These are phyloP conservation scores for Suillus cothurnatus DNA, from an alignment of 768 basidiomycete genomes.

Conservation along the genomic window DNA sequence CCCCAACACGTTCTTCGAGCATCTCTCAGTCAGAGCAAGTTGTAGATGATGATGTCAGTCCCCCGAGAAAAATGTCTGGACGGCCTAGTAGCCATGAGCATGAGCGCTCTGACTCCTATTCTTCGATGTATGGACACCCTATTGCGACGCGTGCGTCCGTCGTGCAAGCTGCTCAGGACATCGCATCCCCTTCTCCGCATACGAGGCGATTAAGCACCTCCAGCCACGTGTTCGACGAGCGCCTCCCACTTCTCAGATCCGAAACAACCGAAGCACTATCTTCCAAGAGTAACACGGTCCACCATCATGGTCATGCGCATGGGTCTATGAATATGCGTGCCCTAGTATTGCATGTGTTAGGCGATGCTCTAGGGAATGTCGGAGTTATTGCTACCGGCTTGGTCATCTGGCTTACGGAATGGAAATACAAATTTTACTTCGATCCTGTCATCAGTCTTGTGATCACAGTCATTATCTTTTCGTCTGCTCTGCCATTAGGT, in stretches of 20 bases:
- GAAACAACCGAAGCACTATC: constrained; percentile 14
- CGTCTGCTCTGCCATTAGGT: constrained; percentile 91
- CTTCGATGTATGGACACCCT: constrained; percentile 74
- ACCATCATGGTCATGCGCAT: constrained; percentile 45
- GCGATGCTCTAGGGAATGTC: constrained; percentile 97
- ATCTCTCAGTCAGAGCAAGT: constrained; percentile 22
- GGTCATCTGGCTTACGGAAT: constrained; percentile 88
- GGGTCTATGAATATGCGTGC: constrained; percentile 98
- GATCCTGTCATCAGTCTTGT: constrained; percentile 93
- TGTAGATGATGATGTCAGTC: constrained; percentile 27
- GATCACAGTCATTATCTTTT: constrained; percentile 96
- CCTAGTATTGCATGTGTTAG: constrained; percentile 89
- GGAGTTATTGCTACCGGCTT: constrained; percentile 96
- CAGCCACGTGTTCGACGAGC: constrained; percentile 34
- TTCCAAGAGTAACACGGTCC: constrained; percentile 19
- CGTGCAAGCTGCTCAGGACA: constrained; percentile 83
- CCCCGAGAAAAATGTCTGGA: constrained; percentile 31
- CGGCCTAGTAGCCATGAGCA: constrained; percentile 27
- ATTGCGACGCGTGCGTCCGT: constrained; percentile 71
- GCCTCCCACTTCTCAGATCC: constrained; percentile 45
- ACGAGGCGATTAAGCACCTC: constrained; percentile 7
- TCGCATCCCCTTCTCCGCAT: constrained; percentile 44
- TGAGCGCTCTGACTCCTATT: constrained; percentile 46
- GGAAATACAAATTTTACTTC: constrained; percentile 86
- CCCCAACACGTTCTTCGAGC: constrained; percentile 44